Percentiles rank a stretch among this genome's conserved stretches.
Evolutionary conservation across 192 early-diverging fungal species (phyloP).

Genomic region (Allomyces arbusculus): DNA sequence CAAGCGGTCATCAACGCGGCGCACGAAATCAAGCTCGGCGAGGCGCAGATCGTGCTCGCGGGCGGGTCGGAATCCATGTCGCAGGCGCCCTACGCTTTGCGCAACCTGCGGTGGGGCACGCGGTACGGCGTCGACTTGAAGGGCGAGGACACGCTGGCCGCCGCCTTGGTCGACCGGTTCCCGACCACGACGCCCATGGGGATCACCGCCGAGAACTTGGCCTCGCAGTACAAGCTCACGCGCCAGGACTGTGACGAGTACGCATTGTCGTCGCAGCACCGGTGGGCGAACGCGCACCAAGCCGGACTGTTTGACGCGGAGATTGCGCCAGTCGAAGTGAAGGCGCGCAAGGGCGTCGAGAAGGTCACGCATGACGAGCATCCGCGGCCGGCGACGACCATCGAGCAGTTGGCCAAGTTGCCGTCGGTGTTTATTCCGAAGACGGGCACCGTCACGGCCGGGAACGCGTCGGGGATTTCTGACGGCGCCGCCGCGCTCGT

Average conservation of each 20-base stretch:
- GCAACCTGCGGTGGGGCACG: constrained; percentile 63
- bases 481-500: constrained; percentile 81
- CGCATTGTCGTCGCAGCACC: constrained; percentile 63
- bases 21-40: constrained; percentile 72
- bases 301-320: constrained; percentile 60
- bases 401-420: constrained; percentile 59
- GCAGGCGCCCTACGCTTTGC: constrained; percentile 68
- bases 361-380: constrained; percentile 64
- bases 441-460: constrained; percentile 71
- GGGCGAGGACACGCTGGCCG: constrained; percentile 73
- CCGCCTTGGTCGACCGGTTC: constrained; percentile 66
- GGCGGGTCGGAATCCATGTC: constrained; percentile 91
- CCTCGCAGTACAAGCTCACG: constrained; percentile 57
- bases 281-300: constrained; percentile 61
- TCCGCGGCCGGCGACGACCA: constrained; percentile 63
- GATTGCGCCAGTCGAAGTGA: constrained; percentile 63
- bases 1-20: constrained; percentile 84
- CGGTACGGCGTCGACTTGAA: constrained; percentile 72
- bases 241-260: constrained; percentile 67
- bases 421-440: constrained; percentile 74
- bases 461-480: constrained; percentile 84
- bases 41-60: constrained; percentile 64
- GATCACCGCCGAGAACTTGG: constrained; percentile 86
- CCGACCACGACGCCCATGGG: constrained; percentile 73
- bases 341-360: constrained; percentile 42